Evolutionary conservation across 2,329 filamentous ascomycete species (phyloP).

Genomic region (Colletotrichum shisoi): DNA sequence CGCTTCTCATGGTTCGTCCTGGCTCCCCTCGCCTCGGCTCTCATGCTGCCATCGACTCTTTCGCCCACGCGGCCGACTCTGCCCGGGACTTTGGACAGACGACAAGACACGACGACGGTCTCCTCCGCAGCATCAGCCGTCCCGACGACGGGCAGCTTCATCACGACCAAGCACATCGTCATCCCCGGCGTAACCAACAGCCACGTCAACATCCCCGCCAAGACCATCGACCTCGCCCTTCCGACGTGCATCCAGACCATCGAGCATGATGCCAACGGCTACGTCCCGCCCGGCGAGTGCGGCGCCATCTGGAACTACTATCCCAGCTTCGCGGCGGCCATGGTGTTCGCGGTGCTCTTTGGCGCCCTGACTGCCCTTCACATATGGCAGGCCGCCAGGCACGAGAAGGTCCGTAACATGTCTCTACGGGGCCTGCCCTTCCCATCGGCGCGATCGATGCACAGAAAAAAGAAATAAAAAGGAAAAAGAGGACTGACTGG

Average conservation of each 20-base stretch:
- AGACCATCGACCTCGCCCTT: conserved; percentile 46
- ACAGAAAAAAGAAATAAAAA: no score
- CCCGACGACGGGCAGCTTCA: conserved; percentile 40
- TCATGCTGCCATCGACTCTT: conserved; percentile 9
- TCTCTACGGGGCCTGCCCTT: not conserved
- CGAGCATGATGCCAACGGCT: conserved; percentile 47
- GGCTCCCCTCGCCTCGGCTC: not conserved
- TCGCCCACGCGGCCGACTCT: conserved; percentile 19
- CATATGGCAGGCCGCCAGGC: conserved; percentile 41
- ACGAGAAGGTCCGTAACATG: conserved; percentile 43
- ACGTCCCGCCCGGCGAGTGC: conserved; percentile 46
- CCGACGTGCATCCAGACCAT: conserved; percentile 51
- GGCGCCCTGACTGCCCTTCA: conserved; percentile 39
- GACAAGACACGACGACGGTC: not conserved
- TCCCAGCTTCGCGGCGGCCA: conserved; percentile 46
- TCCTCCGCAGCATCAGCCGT: conserved; percentile 5
- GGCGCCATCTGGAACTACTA: conserved; percentile 49
- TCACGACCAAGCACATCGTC: conserved; percentile 45
- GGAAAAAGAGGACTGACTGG: not conserved
- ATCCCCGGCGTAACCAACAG: conserved; percentile 44
- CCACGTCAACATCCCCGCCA: conserved; percentile 44
- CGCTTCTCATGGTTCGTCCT: conserved; percentile 10
- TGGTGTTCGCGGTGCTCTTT: conserved; percentile 45
- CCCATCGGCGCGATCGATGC: not conserved
- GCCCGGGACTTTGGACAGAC: not conserved